Percentiles rank a stretch among this genome's conserved stretches.
Conservation (phyloP, 2,329 filamentous ascomycete species). For the Apiospora sp. region DNA sequence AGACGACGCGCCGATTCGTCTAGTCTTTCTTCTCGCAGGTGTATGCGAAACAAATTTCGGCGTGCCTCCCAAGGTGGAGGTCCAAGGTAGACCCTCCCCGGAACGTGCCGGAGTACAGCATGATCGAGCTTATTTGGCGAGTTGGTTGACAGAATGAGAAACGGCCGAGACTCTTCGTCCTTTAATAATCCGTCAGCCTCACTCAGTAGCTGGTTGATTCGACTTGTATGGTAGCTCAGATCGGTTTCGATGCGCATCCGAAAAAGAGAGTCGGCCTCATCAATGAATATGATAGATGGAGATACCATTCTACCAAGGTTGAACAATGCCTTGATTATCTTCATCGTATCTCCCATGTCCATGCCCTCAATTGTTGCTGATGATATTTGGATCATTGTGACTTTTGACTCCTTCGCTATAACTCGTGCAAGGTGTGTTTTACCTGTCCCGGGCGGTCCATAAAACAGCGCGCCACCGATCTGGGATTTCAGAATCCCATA, state of each 20-base stretch:
- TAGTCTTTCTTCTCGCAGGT: not conserved
- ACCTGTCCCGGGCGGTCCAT: conserved; percentile 79
- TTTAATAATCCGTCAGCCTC: conserved; percentile 72
- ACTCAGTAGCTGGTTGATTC: conserved; percentile 77
- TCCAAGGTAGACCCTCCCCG: conserved; percentile 1
- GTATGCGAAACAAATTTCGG: not conserved
- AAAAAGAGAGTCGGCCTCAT: too few relatives aligned
- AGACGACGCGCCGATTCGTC: too few relatives aligned
- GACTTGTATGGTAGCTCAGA: too few relatives aligned
- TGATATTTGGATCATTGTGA: conserved; percentile 86
- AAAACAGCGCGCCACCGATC: conserved; percentile 68
- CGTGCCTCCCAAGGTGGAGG: not conserved
- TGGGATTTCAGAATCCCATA: conserved; percentile 23
- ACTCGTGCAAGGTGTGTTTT: conserved; percentile 79
- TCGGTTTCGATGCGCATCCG: too few relatives aligned
- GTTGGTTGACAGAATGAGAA: conserved; percentile 27
- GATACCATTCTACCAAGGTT: conserved; percentile 71
- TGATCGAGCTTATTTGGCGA: conserved; percentile 27
- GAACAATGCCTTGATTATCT: conserved; percentile 79
- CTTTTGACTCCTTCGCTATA: conserved; percentile 77
- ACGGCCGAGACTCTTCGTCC: conserved; percentile 29
- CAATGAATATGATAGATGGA: conserved; percentile 81
- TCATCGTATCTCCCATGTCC: conserved; percentile 79
- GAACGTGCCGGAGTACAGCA: conserved; percentile 27
- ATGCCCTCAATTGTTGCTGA: conserved; percentile 80